Evolutionary conservation across 306 rosid genomes (phyloP).

Genomic region (Vigna radiata): DNA sequence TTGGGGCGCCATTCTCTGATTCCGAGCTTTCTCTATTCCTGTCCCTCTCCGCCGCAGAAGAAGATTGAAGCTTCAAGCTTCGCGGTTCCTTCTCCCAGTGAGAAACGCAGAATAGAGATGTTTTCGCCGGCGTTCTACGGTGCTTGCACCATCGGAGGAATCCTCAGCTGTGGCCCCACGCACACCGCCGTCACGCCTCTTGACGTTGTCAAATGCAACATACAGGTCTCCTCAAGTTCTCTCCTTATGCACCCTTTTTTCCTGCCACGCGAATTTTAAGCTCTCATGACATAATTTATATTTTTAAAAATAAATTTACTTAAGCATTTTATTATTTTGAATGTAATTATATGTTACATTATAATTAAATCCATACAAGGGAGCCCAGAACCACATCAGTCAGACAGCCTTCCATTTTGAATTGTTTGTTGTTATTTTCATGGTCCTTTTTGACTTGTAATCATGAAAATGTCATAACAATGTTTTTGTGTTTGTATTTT

Average conservation of each 20-base stretch:
- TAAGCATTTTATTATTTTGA: too few species aligned
- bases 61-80: slow-evolving; percentile 16
- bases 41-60: slow-evolving; percentile 34
- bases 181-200: slow-evolving; percentile 92
- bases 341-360: neutral
- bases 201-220: slow-evolving; percentile 93
- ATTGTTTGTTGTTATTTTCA: neutral
- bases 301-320: too few species aligned
- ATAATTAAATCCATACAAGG: neutral
- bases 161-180: slow-evolving; percentile 85
- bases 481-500: neutral
- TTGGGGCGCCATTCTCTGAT: slow-evolving; percentile 57
- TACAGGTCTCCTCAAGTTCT: slow-evolving; percentile 65
- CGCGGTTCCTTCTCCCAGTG: slow-evolving; percentile 68
- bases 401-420: neutral
- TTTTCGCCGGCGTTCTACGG: slow-evolving; percentile 82
- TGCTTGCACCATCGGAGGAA: slow-evolving; percentile 80
- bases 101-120: slow-evolving; percentile 64
- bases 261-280: neutral
- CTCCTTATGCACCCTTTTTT: neutral
- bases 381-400: neutral
- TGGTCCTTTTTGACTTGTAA: neutral
- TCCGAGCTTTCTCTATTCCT: slow-evolving; percentile 79
- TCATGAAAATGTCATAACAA: neutral
- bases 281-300: too few species aligned